Base-by-base conservation (phyloP, 148 eudicot genomes). In the Limonium bicolor region DNA sequence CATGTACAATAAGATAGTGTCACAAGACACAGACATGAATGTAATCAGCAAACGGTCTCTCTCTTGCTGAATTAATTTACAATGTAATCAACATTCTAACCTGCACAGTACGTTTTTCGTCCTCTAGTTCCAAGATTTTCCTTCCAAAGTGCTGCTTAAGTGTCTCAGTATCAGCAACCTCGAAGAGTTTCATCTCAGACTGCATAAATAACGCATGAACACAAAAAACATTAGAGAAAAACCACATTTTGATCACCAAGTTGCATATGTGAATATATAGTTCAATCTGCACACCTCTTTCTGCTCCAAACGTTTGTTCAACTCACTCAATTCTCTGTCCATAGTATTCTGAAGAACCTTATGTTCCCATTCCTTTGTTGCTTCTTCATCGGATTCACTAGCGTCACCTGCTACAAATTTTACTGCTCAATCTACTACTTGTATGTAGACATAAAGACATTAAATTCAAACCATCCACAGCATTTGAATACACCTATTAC, bases 131-230 rank as follows among this genome's bases (percentile, higher is more conserved):
- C 63, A 65, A 47, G 39, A 90, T 57, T 59, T 90, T 90, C 73
- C 78, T 90, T 48, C 99, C 99, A 45, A 92, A 92, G 58, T 85
- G 99, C 58, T 92, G 99, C 68, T 92, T 92, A 48, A 92, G 95
- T 22, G 94, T 80, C 67, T 69, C 80, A 6, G 99, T 61, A 59
- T 85, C 95, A 56, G 31, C 65, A 41, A 76, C 99, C 36, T 82
- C 95, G 64, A 78, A 55, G 38, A 75, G 94, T 67, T 82, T 92
- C 95, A 92, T 92, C 73, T 92, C 95, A 12, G 87, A 81, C 99
- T 92, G 78, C 63, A 69, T n/a, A 53, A 25, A 53, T 20, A 44
- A 20, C n/a, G n/a, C n/a, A n/a, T n/a, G n/a, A n/a, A n/a, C n/a
- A n/a, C n/a, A 26, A 40, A 34, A 36, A 40, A 21, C n/a, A n/a